These are phyloP conservation scores for Corylus americana DNA, from an alignment of 306 rosid genomes.

Conservation along the genomic window DNA sequence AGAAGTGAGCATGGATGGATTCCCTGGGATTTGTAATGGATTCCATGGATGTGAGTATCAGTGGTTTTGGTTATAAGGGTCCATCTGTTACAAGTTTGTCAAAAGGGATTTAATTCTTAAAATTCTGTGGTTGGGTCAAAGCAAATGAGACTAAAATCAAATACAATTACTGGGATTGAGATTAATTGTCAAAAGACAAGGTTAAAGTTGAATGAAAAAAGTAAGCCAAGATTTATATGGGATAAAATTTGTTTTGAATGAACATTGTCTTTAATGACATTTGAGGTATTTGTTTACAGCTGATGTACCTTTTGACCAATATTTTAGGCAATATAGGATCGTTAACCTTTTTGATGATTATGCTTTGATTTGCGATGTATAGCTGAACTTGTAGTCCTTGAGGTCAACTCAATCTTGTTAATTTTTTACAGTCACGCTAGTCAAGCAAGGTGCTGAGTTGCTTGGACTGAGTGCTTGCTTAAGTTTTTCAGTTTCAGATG, in stretches of 20 bases:
- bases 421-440: neutral
- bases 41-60: neutral
- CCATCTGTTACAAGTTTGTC: neutral
- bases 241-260: neutral
- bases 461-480: neutral
- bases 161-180: neutral
- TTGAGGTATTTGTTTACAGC: neutral
- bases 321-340: neutral
- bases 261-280: neutral
- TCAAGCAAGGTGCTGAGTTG: neutral
- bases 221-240: neutral
- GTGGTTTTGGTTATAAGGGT: neutral
- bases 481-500: slow-evolving; percentile 10
- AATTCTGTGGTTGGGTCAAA: neutral
- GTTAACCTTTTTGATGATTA: neutral
- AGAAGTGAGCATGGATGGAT: neutral
- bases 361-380: neutral
- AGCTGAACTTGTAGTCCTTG: neutral
- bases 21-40: neutral
- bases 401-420: neutral
- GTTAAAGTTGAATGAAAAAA: neutral
- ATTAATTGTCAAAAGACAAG: neutral
- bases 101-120: neutral
- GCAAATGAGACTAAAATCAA: neutral
- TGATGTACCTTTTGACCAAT: neutral